Evolutionary conservation across 768 basidiomycete genomes (phyloP), one percentile per base, ranked within the genome.

Genomic region (Pisolithus orientalis): DNA sequence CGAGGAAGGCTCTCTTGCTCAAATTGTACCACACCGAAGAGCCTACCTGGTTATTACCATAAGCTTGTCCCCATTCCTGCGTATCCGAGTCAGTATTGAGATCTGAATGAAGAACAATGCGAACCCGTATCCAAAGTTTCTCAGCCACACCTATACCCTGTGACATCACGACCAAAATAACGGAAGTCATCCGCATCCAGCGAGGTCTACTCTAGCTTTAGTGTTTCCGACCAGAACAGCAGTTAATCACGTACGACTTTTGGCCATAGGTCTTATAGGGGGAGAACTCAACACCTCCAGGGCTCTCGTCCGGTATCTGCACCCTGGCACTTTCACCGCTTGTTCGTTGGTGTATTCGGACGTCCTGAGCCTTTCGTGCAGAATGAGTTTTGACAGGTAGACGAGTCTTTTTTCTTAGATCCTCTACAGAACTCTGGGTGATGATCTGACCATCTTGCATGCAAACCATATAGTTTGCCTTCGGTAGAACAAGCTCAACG

Each of bases 361-460:
- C 2, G 21, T 2, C 21, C 21, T 21, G 21, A 21, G 21, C 21
- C 21, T 71, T 74, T 0, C 80, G 78, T 17, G 73, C 73, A 9
- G 77, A 71, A 8, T 80, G 79, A 75, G 63, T 38, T 92, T 82
- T 11, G 78, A 67, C 21, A 21, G 85, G 82, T 7, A 92, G 70
- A 1, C 83, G 63, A 5, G 87, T 87, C 39, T 71, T 75, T 0
- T 74, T 73, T 1, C 79, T 78, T 6, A 92, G 73, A 6, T 89
- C 86, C 43, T 77, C 74, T 8, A 86, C 72, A 0, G 78, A 79
- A 5, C 90, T 90, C 61, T 88, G 82, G 1, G 79, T 77, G 59
- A 91, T 89, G 49, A 92, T 82, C 13, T 88, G 80, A 2, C 90
- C 90, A 60, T 91, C 89, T 2, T 89, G 74, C 78, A 92, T 85